Evolutionary conservation across 805 yeast genomes (phyloP).

Genomic region (Candida methanosorbosa): DNA sequence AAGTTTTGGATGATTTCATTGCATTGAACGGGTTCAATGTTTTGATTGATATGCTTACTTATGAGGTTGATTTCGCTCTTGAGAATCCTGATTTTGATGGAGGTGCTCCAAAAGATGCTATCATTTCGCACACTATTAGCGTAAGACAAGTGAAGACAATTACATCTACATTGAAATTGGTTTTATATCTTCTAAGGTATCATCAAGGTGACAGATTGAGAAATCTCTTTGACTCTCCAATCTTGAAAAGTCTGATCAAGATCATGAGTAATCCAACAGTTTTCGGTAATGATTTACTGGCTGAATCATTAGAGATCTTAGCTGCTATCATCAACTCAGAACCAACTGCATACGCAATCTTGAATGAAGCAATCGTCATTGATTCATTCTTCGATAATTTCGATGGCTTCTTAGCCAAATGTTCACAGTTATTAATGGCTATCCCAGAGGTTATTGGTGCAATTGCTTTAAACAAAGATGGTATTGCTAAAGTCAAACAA

Average conservation of each 20-base stretch:
- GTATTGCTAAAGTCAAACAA: slow-evolving; percentile 47
- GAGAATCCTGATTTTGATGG: slow-evolving; percentile 46
- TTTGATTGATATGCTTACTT: slow-evolving; percentile 49
- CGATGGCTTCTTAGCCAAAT: slow-evolving; percentile 43
- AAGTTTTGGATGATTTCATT: slow-evolving; percentile 54
- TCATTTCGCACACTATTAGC: slow-evolving; percentile 41
- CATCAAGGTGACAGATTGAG: slow-evolving; percentile 80
- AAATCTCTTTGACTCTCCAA: slow-evolving; percentile 76
- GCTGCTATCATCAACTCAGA: slow-evolving; percentile 76
- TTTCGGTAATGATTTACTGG: slow-evolving; percentile 61
- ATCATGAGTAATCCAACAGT: slow-evolving; percentile 46
- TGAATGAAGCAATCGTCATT: slow-evolving; percentile 70
- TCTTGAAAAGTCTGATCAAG: slow-evolving; percentile 52
- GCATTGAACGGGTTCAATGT: slow-evolving; percentile 56
- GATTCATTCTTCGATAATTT: slow-evolving; percentile 55
- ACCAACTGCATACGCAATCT: slow-evolving; percentile 77
- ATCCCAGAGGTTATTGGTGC: slow-evolving; percentile 79
- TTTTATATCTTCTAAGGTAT: slow-evolving; percentile 53
- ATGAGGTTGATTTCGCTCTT: slow-evolving; percentile 59
- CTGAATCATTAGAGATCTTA: slow-evolving; percentile 54
- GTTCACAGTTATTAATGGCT: slow-evolving; percentile 48
- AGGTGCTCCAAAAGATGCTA: slow-evolving; percentile 45
- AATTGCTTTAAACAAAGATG: slow-evolving; percentile 66
- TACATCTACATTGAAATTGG: slow-evolving; percentile 54
- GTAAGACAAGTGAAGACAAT: slow-evolving; percentile 53